These are phyloP conservation scores for Cercophora samala DNA, from an alignment of 495 filamentous ascomycete genomes.

Conservation along the genomic window DNA sequence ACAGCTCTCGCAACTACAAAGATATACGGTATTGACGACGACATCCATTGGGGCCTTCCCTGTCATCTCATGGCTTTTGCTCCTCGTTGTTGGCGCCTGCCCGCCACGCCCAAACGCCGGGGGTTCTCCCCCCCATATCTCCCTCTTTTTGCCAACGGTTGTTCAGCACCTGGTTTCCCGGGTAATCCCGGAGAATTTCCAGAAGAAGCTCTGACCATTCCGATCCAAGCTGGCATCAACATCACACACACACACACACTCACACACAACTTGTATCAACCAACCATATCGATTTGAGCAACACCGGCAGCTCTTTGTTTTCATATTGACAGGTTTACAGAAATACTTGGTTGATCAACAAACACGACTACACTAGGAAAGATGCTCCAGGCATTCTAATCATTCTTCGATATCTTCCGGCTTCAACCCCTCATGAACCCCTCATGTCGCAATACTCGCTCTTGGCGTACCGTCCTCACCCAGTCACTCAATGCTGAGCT, in stretches of 20 bases:
- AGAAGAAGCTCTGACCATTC: constrained; percentile 16
- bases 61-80: not conserved
- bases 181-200: constrained; percentile 27
- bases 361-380: not conserved
- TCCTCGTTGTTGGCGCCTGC: not conserved
- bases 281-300: not conserved
- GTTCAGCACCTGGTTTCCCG: constrained; percentile 16
- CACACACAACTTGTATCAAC: not conserved
- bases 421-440: not conserved
- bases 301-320: not conserved
- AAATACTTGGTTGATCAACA: not conserved
- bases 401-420: not conserved
- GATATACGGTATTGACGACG: not conserved
- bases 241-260: not conserved
- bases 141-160: not conserved
- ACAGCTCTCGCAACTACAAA: not conserved
- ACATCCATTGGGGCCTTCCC: not conserved
- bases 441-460: not conserved
- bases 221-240: constrained; percentile 6
- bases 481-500: constrained; percentile 6
- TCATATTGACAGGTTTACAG: not conserved
- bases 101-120: too few species aligned
- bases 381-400: not conserved
- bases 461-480: not conserved
- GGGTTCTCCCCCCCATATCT: not conserved